Conservation (phyloP, 139 green algal species). For the Astrephomene gubernaculifera region DNA sequence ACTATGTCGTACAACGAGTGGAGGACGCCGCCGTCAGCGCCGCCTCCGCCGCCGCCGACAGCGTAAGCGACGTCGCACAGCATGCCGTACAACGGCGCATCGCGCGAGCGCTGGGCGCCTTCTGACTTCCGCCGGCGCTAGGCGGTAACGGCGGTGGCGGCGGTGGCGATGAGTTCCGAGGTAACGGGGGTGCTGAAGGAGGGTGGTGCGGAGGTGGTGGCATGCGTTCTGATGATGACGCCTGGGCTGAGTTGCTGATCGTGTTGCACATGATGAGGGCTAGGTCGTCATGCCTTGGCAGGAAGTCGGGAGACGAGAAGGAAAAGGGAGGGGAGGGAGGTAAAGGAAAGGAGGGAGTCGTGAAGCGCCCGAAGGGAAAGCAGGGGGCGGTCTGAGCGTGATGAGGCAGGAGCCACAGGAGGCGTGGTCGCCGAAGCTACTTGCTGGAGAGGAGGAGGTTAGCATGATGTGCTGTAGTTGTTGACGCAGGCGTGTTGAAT, state of each 20-base stretch:
- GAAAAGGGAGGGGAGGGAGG: too few relatives aligned
- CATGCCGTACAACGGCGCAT: constrained; percentile 18
- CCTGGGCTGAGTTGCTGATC: constrained; percentile 1
- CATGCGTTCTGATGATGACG: background rate
- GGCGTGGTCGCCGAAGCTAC: too few relatives aligned
- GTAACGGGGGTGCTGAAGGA: background rate
- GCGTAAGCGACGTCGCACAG: constrained; percentile 4
- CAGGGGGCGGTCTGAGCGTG: too few relatives aligned
- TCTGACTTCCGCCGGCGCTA: constrained; percentile 22
- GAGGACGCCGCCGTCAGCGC: background rate
- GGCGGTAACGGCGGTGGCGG: background rate
- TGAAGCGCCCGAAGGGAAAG: too few relatives aligned
- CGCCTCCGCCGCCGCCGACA: background rate
- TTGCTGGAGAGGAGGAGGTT: too few relatives aligned
- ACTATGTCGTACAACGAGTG: background rate
- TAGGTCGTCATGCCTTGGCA: background rate
- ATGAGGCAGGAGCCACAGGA: too few relatives aligned
- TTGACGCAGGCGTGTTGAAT: too few relatives aligned
- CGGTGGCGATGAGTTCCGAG: background rate
- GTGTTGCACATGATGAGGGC: background rate
- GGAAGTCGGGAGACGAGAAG: background rate
- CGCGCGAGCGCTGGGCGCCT: constrained; percentile 13
- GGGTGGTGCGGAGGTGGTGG: too few relatives aligned
- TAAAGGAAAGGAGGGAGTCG: too few relatives aligned
- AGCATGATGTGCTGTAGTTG: too few relatives aligned